A percentile compares a stretch with the other conserved stretches of the same genome.
Evolutionary conservation across 2,329 filamentous ascomycete genomes (phyloP).

Genomic region (Ceratocystis albifundus): DNA sequence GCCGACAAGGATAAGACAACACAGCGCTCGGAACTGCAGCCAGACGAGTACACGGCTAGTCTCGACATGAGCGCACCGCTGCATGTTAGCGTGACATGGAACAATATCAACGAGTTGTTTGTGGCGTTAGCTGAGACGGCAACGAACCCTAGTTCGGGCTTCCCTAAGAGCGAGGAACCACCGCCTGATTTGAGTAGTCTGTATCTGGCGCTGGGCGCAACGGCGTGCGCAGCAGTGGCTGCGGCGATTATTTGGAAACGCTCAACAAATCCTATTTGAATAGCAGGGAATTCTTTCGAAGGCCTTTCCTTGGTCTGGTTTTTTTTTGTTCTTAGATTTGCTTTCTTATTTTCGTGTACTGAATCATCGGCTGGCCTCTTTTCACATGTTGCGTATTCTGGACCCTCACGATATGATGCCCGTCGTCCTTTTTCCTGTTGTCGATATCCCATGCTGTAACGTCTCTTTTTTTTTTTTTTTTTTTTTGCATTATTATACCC

Average conservation of each 20-base stretch:
- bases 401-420: conserved; percentile 9
- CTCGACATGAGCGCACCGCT: conserved; percentile 83
- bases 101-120: conserved; percentile 86
- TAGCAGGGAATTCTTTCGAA: background rate
- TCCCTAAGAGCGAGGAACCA: conserved; percentile 82
- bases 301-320: conserved; percentile 17
- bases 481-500: conserved; percentile 4
- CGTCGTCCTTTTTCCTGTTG: background rate
- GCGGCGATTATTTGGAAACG: conserved; percentile 55
- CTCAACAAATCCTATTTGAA: conserved; percentile 39
- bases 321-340: background rate
- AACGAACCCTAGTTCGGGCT: conserved; percentile 76
- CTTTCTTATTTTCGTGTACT: conserved; percentile 3
- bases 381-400: background rate
- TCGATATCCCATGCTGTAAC: conserved; percentile 24
- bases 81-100: conserved; percentile 92
- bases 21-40: conserved; percentile 82
- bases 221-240: conserved; percentile 50
- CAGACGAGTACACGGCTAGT: conserved; percentile 76
- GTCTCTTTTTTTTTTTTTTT: conserved; percentile 3
- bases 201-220: conserved; percentile 73
- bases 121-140: conserved; percentile 83
- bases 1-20: conserved; percentile 93
- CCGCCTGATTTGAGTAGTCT: conserved; percentile 70
- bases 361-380: background rate